phyloP scores from a whole-genome alignment of 169 alveolate genomes.

The Plasmodium gallinaceum region DNA sequence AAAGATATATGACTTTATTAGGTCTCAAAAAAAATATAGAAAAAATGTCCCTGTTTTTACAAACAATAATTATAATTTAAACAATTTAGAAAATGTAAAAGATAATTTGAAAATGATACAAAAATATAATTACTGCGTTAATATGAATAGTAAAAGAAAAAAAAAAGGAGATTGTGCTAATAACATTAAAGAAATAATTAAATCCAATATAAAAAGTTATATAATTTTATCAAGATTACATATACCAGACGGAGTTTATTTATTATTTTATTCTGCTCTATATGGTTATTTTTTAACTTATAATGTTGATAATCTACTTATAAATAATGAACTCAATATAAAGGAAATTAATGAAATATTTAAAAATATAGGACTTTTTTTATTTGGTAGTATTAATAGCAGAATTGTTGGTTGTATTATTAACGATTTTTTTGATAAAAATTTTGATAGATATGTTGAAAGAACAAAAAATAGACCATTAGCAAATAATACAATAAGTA shows the following conservation, averaged over 20 bases:
- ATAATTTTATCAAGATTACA: constrained; percentile 15
- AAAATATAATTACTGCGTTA: background rate
- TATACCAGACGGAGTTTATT: constrained; percentile 26
- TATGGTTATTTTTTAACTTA: constrained; percentile 54
- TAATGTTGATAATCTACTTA: constrained; percentile 14
- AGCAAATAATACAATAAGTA: constrained; percentile 92
- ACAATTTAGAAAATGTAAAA: background rate
- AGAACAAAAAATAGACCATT: constrained; percentile 95
- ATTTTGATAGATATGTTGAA: constrained; percentile 89
- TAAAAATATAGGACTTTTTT: constrained; percentile 71
- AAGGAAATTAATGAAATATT: constrained; percentile 1
- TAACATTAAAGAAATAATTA: constrained; percentile 3
- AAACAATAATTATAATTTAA: no score
- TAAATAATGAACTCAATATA: constrained; percentile 11
- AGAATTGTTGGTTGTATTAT: constrained; percentile 87
- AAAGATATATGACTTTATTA: no score
- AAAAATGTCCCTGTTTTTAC: no score
- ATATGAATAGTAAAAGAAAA: background rate
- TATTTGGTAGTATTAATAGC: constrained; percentile 80
- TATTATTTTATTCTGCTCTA: constrained; percentile 32
- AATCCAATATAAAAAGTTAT: constrained; percentile 17
- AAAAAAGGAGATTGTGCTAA: no score
- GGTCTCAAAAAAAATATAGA: no score
- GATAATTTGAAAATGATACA: background rate
- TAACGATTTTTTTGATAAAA: constrained; percentile 87